Conservation (phyloP, 2,329 filamentous ascomycete species). For the Aureobasidium sp. region DNA sequence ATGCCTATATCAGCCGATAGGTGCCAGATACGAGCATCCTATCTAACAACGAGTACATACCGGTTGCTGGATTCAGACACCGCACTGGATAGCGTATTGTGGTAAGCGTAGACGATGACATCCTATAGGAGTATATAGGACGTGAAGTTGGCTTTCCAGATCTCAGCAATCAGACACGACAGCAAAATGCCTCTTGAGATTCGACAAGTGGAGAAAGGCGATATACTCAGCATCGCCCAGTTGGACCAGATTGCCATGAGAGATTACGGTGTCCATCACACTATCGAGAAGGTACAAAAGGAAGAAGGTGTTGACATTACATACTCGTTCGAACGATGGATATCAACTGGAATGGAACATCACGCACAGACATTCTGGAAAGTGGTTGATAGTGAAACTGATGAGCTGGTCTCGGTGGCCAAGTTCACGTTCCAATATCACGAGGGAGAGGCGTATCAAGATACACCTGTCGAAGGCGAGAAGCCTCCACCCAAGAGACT, state of each 20-base stretch:
- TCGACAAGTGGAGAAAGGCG: conserved; percentile 25
- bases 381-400: conserved; percentile 31
- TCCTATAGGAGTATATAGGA: neutral
- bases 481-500: neutral
- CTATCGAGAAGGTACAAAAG: conserved; percentile 22
- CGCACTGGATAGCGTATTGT: neutral
- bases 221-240: conserved; percentile 27
- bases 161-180: neutral
- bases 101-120: too few species aligned
- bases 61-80: neutral
- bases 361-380: conserved; percentile 22
- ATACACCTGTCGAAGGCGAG: conserved; percentile 9
- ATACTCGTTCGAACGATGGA: neutral
- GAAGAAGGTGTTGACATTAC: neutral
- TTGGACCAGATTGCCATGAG: conserved; percentile 29
- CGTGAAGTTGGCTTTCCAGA: neutral
- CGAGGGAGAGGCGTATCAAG: conserved; percentile 6
- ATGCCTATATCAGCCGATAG: neutral
- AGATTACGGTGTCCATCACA: conserved; percentile 24
- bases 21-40: neutral
- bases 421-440: conserved; percentile 27
- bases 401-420: conserved; percentile 35
- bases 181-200: conserved; percentile 30
- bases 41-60: neutral
- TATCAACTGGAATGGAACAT: conserved; percentile 3